Conservation (phyloP, 345 rosid species). For the Eutrema yunnanense region DNA sequence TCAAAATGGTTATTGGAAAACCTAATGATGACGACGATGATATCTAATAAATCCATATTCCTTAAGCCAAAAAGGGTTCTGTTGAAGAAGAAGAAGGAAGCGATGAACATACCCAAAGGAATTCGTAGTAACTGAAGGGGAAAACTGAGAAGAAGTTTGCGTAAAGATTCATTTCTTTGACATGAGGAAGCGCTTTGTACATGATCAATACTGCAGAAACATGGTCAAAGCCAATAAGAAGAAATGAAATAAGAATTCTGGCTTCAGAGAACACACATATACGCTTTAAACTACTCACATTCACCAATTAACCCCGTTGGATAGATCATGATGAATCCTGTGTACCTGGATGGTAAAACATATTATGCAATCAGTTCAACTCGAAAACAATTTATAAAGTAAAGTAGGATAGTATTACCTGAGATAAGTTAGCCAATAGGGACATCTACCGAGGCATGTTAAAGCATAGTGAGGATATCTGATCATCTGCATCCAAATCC, state of each 20-base stretch:
- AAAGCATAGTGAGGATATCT: constrained; percentile 71
- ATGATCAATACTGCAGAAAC: constrained; percentile 59
- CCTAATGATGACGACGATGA: neutral
- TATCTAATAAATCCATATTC: neutral
- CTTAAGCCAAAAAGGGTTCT: neutral
- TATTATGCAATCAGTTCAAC: neutral
- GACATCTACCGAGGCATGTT: constrained; percentile 48
- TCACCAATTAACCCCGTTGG: constrained; percentile 73
- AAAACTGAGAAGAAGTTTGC: constrained; percentile 44
- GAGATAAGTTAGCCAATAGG: constrained; percentile 67
- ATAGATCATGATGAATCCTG: constrained; percentile 62
- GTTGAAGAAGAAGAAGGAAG: neutral
- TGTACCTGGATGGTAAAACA: constrained; percentile 46
- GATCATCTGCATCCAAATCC: constrained; percentile 46
- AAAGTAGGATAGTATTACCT: constrained; percentile 34
- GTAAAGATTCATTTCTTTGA: constrained; percentile 51
- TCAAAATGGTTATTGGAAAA: neutral
- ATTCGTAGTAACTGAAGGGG: constrained; percentile 55
- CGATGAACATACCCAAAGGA: constrained; percentile 45
- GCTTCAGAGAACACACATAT: neutral
- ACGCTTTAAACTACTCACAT: constrained; percentile 45
- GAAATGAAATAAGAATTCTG: neutral
- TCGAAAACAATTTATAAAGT: neutral
- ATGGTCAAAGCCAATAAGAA: constrained; percentile 3
- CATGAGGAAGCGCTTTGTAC: constrained; percentile 69